phyloP scores from a whole-genome alignment of 2,329 filamentous ascomycete species.

The Ceratocystis eucalypticola region DNA sequence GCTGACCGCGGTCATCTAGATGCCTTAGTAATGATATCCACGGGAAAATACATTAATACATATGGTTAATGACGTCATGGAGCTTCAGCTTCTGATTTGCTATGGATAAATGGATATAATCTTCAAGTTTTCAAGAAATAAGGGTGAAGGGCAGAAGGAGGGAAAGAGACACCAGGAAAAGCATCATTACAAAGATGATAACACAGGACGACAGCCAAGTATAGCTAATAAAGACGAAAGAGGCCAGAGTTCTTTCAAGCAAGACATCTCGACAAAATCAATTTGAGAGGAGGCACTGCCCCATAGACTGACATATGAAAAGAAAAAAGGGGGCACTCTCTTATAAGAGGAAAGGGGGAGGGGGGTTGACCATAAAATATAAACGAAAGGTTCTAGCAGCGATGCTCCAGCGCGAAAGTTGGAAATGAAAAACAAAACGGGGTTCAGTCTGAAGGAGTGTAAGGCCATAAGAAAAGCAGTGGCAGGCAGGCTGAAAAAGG shows the following conservation, averaged over 20 bases:
- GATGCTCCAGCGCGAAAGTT: not conserved
- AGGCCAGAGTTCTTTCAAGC: not conserved
- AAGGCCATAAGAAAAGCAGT: not conserved
- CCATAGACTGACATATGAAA: not conserved
- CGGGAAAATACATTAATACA: not conserved
- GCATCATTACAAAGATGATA: slow-evolving; percentile 3
- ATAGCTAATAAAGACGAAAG: not conserved
- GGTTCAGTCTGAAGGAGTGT: not conserved
- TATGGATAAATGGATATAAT: not conserved
- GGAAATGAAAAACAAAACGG: not conserved
- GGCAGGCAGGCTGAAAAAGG: not conserved
- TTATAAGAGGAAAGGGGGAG: not conserved
- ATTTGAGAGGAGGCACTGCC: not conserved
- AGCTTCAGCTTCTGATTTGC: not conserved
- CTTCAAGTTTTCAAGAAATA: not conserved
- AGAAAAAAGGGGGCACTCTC: not conserved
- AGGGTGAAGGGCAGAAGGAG: not conserved
- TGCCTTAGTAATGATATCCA: not conserved
- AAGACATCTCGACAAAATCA: not conserved
- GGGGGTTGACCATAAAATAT: not conserved
- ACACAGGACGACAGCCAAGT: not conserved
- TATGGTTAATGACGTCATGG: not conserved
- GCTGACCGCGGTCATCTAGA: not conserved
- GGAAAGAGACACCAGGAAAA: slow-evolving; percentile 10
- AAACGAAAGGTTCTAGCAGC: not conserved